A percentile compares a stretch with the other conserved stretches of the same genome.
These are phyloP conservation scores for Penicillium crystallinum DNA, from an alignment of 495 filamentous ascomycete genomes.

Conservation along the genomic window DNA sequence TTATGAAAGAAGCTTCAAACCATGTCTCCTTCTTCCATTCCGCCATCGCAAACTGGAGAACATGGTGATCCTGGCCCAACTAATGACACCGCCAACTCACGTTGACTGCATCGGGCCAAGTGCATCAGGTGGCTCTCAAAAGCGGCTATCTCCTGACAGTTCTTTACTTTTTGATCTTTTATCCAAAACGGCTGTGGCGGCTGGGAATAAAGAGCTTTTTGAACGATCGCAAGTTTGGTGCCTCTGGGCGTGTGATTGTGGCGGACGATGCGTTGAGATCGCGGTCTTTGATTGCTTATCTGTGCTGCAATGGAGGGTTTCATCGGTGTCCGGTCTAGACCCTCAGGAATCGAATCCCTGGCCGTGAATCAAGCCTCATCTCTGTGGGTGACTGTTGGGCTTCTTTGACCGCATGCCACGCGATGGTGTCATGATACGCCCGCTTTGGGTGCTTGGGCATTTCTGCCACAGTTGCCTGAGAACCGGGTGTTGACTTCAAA, in stretches of 20 bases:
- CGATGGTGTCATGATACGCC: background rate
- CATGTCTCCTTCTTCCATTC: background rate
- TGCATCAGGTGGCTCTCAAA: conserved; percentile 2
- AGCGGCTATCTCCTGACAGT: conserved; percentile 22
- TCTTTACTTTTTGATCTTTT: conserved; percentile 14
- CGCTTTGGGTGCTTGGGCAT: background rate
- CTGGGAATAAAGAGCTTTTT: conserved; percentile 14
- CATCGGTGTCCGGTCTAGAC: background rate
- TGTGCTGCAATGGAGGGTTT: background rate
- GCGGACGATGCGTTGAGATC: conserved; percentile 8
- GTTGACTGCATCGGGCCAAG: conserved; percentile 8
- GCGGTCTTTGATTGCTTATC: conserved; percentile 17
- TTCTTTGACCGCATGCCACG: background rate
- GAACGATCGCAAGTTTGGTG: conserved; percentile 8
- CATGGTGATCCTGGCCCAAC: background rate
- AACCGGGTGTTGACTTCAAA: background rate
- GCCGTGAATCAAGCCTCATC: background rate
- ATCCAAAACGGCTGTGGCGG: conserved; percentile 18
- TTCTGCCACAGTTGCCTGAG: background rate
- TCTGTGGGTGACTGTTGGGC: background rate
- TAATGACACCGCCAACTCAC: background rate
- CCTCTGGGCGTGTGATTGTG: conserved; percentile 24
- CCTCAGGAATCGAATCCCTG: background rate
- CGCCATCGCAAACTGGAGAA: background rate
- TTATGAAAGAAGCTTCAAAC: background rate